These are phyloP conservation scores for Scytalidium lignicola DNA, from an alignment of 2,329 filamentous ascomycete genomes.

Conservation along the genomic window DNA sequence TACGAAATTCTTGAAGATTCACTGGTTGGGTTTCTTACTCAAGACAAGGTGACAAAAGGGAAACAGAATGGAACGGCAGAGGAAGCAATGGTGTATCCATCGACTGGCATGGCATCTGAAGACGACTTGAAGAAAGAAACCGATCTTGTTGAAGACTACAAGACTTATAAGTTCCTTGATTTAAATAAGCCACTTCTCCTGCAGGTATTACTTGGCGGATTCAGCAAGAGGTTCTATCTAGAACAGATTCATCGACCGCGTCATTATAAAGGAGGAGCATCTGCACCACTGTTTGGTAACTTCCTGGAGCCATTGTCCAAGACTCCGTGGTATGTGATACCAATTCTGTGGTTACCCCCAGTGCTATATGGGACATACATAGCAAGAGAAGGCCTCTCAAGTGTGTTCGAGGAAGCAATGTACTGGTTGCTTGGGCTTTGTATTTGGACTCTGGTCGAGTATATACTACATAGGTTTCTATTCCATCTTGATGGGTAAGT, in stretches of 20 bases:
- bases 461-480: conserved; percentile 79
- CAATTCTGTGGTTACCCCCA: conserved; percentile 76
- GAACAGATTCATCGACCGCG: conserved; percentile 93
- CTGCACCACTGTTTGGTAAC: conserved; percentile 93
- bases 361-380: conserved; percentile 67
- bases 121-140: conserved; percentile 87
- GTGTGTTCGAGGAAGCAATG: conserved; percentile 38
- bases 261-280: conserved; percentile 90
- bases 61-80: conserved; percentile 29
- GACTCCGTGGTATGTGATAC: conserved; percentile 92
- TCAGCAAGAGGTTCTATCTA: conserved; percentile 93
- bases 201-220: conserved; percentile 84
- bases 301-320: conserved; percentile 96
- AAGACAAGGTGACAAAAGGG: conserved; percentile 37
- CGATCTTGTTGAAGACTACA: conserved; percentile 70
- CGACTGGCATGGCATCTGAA: conserved; percentile 82
- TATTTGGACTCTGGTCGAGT: conserved; percentile 89
- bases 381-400: conserved; percentile 56
- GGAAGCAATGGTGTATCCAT: conserved; percentile 41
- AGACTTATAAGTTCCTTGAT: conserved; percentile 90
- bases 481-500: conserved; percentile 91
- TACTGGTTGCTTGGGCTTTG: conserved; percentile 69
- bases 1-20: conserved; percentile 92
- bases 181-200: conserved; percentile 76
- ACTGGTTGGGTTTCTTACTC: conserved; percentile 73